A percentile compares a stretch with the other conserved stretches of the same genome.
These are phyloP conservation scores for Suillus subluteus DNA, from an alignment of 768 basidiomycete genomes.

Conservation along the genomic window DNA sequence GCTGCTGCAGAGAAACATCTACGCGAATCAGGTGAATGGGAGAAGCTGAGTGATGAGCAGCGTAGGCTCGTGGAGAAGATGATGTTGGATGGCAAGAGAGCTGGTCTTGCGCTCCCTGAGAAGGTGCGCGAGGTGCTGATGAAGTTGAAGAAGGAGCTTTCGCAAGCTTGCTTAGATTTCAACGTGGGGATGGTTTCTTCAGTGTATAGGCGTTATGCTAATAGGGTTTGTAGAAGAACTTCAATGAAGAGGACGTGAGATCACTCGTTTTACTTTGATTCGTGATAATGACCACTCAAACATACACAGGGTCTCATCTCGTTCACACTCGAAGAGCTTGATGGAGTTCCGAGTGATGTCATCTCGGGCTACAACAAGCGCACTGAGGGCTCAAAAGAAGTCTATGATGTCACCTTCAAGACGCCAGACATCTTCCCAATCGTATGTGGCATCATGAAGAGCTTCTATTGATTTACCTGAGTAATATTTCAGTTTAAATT, in stretches of 20 bases:
- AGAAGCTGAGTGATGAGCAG: conserved; percentile 66
- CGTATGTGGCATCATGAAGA: conserved; percentile 42
- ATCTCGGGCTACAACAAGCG: conserved; percentile 76
- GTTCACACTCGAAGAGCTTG: conserved; percentile 74
- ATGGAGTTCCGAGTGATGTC: conserved; percentile 81
- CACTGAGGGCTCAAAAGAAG: conserved; percentile 55
- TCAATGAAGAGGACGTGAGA: conserved; percentile 82
- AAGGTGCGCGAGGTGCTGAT: conserved; percentile 60
- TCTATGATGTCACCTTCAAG: conserved; percentile 79
- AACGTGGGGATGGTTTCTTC: conserved; percentile 49
- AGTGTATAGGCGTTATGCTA: not conserved
- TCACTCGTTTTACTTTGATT: not conserved
- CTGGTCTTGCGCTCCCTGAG: conserved; percentile 77
- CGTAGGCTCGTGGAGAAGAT: conserved; percentile 79
- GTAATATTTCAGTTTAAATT: conserved; percentile 69
- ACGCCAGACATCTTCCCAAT: conserved; percentile 82
- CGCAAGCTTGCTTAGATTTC: conserved; percentile 75
- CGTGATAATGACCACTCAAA: conserved; percentile 4
- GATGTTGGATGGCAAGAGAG: conserved; percentile 77
- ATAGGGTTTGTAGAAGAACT: conserved; percentile 66
- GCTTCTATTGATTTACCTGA: not conserved
- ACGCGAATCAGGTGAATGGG: conserved; percentile 61
- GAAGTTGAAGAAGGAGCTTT: conserved; percentile 74
- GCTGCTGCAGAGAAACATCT: conserved; percentile 70
- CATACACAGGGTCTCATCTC: conserved; percentile 53